Percentiles rank a stretch among this genome's conserved stretches.
phyloP scores from a whole-genome alignment of 345 rosid genomes.

The Syzygium grande region DNA sequence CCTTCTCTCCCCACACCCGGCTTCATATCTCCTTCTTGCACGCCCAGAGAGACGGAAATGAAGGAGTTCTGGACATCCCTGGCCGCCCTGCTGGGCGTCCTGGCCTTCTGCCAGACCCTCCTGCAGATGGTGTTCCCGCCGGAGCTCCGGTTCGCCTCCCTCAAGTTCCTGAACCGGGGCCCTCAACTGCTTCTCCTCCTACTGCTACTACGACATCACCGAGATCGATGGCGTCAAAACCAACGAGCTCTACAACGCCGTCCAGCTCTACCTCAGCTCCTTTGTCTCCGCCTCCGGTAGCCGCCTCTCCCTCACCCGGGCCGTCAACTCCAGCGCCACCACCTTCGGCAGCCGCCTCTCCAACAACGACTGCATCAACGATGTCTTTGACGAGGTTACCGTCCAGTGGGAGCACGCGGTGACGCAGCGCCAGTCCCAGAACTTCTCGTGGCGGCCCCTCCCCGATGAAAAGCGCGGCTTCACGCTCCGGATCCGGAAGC shows the following conservation, averaged over 20 bases:
- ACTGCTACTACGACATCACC: slow-evolving; percentile 80
- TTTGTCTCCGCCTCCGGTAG: slow-evolving; percentile 60
- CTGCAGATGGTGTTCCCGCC: no score
- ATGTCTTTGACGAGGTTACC: slow-evolving; percentile 3
- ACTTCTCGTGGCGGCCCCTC: slow-evolving; percentile 79
- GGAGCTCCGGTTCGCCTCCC: no score
- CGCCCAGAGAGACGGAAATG: no score
- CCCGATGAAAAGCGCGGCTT: slow-evolving; percentile 86
- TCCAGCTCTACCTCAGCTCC: slow-evolving; percentile 79
- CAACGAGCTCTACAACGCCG: slow-evolving; percentile 94
- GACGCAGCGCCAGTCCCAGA: slow-evolving; percentile 59
- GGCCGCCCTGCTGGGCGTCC: slow-evolving; percentile 59
- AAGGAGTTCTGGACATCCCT: slow-evolving; percentile 60
- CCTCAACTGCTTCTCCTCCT: slow-evolving; percentile 46
- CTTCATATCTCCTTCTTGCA: no score
- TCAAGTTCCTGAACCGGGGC: slow-evolving; percentile 37
- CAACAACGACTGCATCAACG: no score
- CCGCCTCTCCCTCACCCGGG: slow-evolving; percentile 80
- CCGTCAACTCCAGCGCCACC: slow-evolving; percentile 69
- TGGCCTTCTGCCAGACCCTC: no score
- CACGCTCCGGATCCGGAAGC: not conserved
- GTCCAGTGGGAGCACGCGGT: slow-evolving; percentile 90
- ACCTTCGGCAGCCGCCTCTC: no score
- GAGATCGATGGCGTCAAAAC: slow-evolving; percentile 94
- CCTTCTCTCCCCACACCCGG: no score